Evolutionary conservation across 192 early-diverging fungal species (phyloP).

Genomic region (Backusella morwellensis): DNA sequence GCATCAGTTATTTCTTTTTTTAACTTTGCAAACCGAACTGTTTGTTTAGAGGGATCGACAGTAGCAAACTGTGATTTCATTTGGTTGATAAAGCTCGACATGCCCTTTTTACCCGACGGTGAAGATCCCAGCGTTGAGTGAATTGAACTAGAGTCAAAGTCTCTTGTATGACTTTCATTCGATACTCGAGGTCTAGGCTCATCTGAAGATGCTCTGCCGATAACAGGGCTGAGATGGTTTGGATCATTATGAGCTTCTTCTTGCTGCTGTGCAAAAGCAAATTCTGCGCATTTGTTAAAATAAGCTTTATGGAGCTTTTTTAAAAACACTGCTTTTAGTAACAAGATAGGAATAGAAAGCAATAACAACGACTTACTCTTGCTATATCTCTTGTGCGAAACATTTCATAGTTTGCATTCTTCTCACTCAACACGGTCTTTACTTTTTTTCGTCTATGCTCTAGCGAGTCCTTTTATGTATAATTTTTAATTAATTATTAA

Average conservation of each 20-base stretch:
- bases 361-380: background rate
- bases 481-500: background rate
- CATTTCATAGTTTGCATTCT: slow-evolving; percentile 1
- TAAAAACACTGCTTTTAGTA: background rate
- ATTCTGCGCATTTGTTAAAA: slow-evolving; percentile 16
- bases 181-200: slow-evolving; percentile 13
- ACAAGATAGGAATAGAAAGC: background rate
- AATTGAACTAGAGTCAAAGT: background rate
- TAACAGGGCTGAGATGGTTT: background rate
- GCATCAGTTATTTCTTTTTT: slow-evolving; percentile 34
- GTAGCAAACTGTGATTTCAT: slow-evolving; percentile 20
- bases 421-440: slow-evolving; percentile 7
- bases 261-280: background rate
- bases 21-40: slow-evolving; percentile 17
- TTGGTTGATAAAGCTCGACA: slow-evolving; percentile 26
- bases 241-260: background rate
- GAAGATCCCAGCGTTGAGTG: background rate
- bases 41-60: slow-evolving; percentile 27
- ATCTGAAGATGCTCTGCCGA: background rate
- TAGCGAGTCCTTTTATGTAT: background rate
- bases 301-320: slow-evolving; percentile 13
- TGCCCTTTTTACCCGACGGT: slow-evolving; percentile 12
- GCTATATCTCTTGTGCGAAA: slow-evolving; percentile 15
- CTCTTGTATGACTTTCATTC: slow-evolving; percentile 8
- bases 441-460: slow-evolving; percentile 16